A percentile compares a stretch with the other conserved stretches of the same genome.
Conservation (phyloP, 2,329 filamentous ascomycete species). For the Penicillium sp. region DNA sequence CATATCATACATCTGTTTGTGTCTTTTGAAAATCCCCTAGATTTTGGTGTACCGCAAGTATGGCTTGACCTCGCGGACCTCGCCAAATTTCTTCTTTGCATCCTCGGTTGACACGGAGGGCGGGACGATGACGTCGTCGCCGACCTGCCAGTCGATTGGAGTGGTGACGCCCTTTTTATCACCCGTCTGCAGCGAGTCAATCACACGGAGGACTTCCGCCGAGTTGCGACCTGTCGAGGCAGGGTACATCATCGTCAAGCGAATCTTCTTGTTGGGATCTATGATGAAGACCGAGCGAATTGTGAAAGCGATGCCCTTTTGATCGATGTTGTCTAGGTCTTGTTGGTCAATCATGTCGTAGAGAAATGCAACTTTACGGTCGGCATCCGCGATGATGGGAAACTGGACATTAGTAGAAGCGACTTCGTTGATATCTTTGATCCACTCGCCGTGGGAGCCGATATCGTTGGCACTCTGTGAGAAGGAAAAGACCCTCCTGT, state of each 20-base stretch:
- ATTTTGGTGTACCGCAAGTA: slow-evolving; percentile 20
- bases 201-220: slow-evolving; percentile 69
- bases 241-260: slow-evolving; percentile 87
- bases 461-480: slow-evolving; percentile 58
- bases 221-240: slow-evolving; percentile 84
- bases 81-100: slow-evolving; percentile 81
- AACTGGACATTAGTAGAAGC: slow-evolving; percentile 65
- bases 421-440: slow-evolving; percentile 70
- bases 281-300: slow-evolving; percentile 95
- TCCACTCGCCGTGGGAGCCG: slow-evolving; percentile 16
- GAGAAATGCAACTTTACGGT: slow-evolving; percentile 67
- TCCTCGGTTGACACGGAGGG: slow-evolving; percentile 76
- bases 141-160: slow-evolving; percentile 84
- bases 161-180: slow-evolving; percentile 87
- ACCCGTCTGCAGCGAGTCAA: slow-evolving; percentile 75
- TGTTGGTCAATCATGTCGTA: slow-evolving; percentile 86
- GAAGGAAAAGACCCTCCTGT: background rate
- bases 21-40: slow-evolving; percentile 5
- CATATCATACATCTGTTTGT: too few species aligned
- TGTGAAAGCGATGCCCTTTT: slow-evolving; percentile 79
- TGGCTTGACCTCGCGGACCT: slow-evolving; percentile 58
- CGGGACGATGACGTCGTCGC: slow-evolving; percentile 89
- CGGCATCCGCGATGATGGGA: slow-evolving; percentile 77
- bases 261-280: slow-evolving; percentile 89
- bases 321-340: slow-evolving; percentile 74